Conservation (phyloP, 176 grass and related monocot genomes). For the Poa annua region DNA sequence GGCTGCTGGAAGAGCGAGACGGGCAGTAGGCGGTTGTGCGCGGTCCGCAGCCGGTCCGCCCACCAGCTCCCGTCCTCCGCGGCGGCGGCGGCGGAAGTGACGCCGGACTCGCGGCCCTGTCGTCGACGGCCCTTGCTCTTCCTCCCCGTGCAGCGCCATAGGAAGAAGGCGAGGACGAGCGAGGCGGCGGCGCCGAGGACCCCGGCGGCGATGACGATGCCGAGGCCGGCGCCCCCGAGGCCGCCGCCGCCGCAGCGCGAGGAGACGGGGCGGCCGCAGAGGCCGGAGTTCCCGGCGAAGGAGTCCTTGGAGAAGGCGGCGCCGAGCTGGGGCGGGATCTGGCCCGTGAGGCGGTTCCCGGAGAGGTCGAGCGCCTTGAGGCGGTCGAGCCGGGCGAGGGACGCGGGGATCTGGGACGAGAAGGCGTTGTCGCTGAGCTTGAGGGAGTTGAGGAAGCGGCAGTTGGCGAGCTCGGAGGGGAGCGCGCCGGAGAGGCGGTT, state of each 20-base stretch:
- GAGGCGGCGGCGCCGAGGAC: constrained; percentile 80
- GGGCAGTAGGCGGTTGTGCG: constrained; percentile 74
- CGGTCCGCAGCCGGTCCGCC: constrained; percentile 68
- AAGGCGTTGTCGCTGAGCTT: constrained; percentile 60
- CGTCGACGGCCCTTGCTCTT: constrained; percentile 42
- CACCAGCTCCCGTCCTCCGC: constrained; percentile 84
- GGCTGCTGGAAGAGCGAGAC: constrained; percentile 97
- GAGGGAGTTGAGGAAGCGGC: constrained; percentile 81
- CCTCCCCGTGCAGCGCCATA: constrained; percentile 75
- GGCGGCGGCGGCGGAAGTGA: background rate
- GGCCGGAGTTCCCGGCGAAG: constrained; percentile 65
- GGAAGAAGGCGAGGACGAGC: constrained; percentile 72
- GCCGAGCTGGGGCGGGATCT: constrained; percentile 65
- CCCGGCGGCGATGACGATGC: constrained; percentile 80
- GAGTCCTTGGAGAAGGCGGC: constrained; percentile 42
- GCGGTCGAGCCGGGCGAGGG: constrained; percentile 73
- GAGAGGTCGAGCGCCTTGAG: constrained; percentile 92
- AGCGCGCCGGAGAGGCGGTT: constrained; percentile 63
- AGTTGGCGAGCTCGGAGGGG: constrained; percentile 78
- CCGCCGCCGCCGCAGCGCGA: constrained; percentile 46
- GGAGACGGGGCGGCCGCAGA: constrained; percentile 70
- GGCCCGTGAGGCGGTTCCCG: constrained; percentile 54
- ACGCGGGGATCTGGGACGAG: constrained; percentile 67
- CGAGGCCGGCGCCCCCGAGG: constrained; percentile 46
- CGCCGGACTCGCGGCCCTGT: constrained; percentile 22